Evolutionary conservation across 1,284 basidiomycete genomes (phyloP), one percentile per base, ranked within the genome.

Genomic region (Leccinum subrobustum): DNA sequence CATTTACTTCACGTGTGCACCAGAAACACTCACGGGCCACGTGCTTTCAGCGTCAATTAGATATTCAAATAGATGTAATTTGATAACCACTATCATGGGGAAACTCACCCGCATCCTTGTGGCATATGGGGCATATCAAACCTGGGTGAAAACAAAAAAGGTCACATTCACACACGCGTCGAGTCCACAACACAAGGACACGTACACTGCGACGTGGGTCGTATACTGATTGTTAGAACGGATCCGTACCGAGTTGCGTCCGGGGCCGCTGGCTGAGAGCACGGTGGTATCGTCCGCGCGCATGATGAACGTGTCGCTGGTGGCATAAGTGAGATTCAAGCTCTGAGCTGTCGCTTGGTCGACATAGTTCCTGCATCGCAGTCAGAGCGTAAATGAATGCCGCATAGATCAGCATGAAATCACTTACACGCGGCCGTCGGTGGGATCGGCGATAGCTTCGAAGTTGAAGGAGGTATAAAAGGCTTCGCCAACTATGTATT

Each of bases 41-140:
- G 82, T 83, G 11, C 81, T 83, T 62, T 51, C 37, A 56, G 42
- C 14, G 18, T 58, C 44, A 47, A 62, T 59, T 27, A 56, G n/a
- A 42, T 42, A 48, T 35, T 25, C 7, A 4, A 44, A 55, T 53
- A 7, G 42, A 44, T n/a, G 18, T 3, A 20, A 20, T 47, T 8
- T 4, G 9, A n/a, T 16, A 27, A 50, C 14, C 48, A n/a, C 6
- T 8, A 8, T 27, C 51, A 29, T 39, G 56, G 55, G 44, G 25
- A 55, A 44, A 77, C 84, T 69, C 64, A 88, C 86, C 82, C 85
- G 65, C 87, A 89, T 29, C 87, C 88, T 68, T 85, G 77, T 3
- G 88, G 81, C 79, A 83, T 83, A 62, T 82, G 81, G 1, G 51
- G 52, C 33, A 77, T 68, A 54, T 77, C 67, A 54, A 78, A 74